phyloP scores from a whole-genome alignment of 1,284 basidiomycete species.

The Mycena sp. region DNA sequence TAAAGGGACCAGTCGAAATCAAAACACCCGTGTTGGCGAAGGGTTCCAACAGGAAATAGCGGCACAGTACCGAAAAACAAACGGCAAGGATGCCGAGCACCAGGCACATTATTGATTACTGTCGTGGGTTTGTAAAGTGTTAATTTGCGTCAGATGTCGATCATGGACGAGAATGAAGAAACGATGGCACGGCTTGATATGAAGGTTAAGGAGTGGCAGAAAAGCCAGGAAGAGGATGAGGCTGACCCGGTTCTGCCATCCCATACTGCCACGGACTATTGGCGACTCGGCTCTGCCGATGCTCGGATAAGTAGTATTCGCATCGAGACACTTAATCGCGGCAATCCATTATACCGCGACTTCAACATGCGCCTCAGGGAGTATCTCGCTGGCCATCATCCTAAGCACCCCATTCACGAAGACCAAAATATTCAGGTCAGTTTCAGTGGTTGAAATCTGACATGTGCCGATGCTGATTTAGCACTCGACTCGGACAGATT shows the following conservation, averaged over 20 bases:
- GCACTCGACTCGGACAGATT: conserved; percentile 1
- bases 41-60: conserved; percentile 21
- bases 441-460: background rate
- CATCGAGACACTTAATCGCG: background rate
- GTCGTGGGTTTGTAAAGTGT: background rate
- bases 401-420: background rate
- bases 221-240: conserved; percentile 8
- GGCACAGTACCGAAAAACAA: conserved; percentile 14
- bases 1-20: conserved; percentile 18
- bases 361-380: conserved; percentile 12
- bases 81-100: conserved; percentile 19
- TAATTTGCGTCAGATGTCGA: conserved; percentile 5
- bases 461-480: background rate
- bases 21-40: conserved; percentile 24
- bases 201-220: conserved; percentile 12
- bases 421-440: conserved; percentile 10
- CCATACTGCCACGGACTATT: background rate
- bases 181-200: conserved; percentile 18
- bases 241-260: background rate
- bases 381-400: conserved; percentile 13
- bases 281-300: conserved; percentile 13
- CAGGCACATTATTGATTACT: background rate
- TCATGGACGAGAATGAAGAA: conserved; percentile 25
- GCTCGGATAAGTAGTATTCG: background rate
- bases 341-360: background rate